phyloP scores from a whole-genome alignment of 2,329 filamentous ascomycete species.

The Talaromyces sp. region DNA sequence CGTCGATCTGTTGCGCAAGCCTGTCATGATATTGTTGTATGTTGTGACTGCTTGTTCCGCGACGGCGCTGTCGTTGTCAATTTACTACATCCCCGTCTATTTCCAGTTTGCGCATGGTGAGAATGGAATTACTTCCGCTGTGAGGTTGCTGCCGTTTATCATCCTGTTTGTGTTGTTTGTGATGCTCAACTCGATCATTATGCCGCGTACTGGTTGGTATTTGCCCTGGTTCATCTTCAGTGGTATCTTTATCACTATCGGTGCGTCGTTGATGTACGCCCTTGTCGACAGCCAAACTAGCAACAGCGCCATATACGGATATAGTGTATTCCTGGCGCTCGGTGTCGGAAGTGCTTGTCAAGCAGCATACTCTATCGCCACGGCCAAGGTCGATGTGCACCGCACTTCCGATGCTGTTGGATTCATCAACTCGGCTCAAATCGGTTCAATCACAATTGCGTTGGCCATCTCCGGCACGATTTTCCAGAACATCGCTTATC shows the following conservation, averaged over 20 bases:
- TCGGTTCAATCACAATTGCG: not conserved
- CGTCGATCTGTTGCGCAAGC: not conserved
- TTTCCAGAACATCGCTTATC: constrained; percentile 7
- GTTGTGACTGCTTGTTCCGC: not conserved
- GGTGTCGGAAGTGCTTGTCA: not conserved
- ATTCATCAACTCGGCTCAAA: constrained; percentile 13
- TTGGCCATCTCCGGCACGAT: constrained; percentile 8
- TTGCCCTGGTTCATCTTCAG: constrained; percentile 27
- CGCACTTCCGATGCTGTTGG: constrained; percentile 3
- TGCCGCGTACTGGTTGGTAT: constrained; percentile 24
- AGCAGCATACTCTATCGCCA: constrained; percentile 12
- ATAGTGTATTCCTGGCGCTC: constrained; percentile 5
- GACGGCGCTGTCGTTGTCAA: constrained; percentile 11
- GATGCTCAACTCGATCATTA: constrained; percentile 23
- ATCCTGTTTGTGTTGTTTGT: constrained; percentile 27
- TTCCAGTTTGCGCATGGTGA: constrained; percentile 49
- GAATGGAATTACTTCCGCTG: constrained; percentile 28
- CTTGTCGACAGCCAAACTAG: constrained; percentile 18
- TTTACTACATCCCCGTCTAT: constrained; percentile 54
- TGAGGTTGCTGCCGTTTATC: constrained; percentile 26
- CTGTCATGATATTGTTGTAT: constrained; percentile 3
- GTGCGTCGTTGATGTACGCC: constrained; percentile 22
- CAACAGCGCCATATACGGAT: constrained; percentile 25
- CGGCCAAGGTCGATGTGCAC: not conserved
- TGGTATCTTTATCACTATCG: constrained; percentile 23